phyloP scores from a whole-genome alignment of 129 eudicot species.

The Logfia minima region DNA sequence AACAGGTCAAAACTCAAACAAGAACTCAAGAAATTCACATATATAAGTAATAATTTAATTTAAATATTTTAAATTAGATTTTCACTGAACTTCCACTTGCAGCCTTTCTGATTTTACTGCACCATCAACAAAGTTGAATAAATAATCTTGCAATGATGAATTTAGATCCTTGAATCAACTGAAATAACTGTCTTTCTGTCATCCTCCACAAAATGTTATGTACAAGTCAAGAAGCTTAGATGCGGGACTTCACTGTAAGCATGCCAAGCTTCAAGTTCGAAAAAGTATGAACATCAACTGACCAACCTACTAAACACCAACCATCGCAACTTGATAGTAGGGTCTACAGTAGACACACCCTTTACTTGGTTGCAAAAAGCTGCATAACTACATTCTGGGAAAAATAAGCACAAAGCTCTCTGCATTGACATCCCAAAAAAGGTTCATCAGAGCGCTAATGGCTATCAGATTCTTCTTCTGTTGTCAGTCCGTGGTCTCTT shows the following conservation, averaged over 20 bases:
- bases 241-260: neutral
- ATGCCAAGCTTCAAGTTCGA: slow-evolving; percentile 8
- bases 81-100: neutral
- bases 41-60: neutral
- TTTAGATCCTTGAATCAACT: neutral
- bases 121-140: slow-evolving; percentile 5
- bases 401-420: neutral
- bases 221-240: neutral
- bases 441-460: slow-evolving; percentile 1
- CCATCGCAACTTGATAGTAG: slow-evolving; percentile 4
- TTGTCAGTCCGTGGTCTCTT: slow-evolving; percentile 72
- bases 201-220: neutral
- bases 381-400: neutral
- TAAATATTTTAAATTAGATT: neutral
- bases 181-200: neutral
- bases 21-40: neutral
- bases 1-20: neutral
- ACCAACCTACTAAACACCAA: neutral
- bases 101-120: neutral
- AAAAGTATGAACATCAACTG: neutral
- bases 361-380: neutral
- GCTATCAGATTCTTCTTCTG: slow-evolving; percentile 75
- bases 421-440: neutral
- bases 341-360: neutral
- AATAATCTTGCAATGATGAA: slow-evolving; percentile 1